Evolutionary conservation across 2,329 filamentous ascomycete genomes (phyloP), one percentile per base, ranked within the genome.

Genomic region (Colletotrichum truncatum): DNA sequence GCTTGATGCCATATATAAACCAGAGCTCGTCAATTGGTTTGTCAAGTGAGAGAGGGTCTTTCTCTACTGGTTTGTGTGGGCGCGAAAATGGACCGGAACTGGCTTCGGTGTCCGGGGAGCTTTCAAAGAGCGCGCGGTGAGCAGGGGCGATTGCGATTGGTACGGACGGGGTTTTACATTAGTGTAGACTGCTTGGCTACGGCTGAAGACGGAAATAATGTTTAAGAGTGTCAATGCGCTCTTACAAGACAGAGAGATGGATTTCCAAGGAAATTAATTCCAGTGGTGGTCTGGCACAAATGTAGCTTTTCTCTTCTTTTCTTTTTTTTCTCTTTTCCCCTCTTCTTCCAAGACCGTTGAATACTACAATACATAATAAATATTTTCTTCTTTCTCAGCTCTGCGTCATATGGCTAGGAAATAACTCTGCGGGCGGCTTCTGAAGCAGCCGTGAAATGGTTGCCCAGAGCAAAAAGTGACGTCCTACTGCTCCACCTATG

Each of bases 41-140:
- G 21, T 23, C 26, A 16, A 30, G 41, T 36, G 18, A 18, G 28
- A 57, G 23, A 34, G 18, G 55, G 9, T 23, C 49, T 41, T 28
- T 30, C 21, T 16, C 10, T 43, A 36, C 14, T 25, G 16, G 36
- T 18, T 25, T 16, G 52, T 39, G 59, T 46, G 52, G 64, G 64
- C 46, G 53, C 59, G 64, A 66, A 38, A 66, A 64, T 53, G 38
- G 38, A 32, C 36, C 64, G 64, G 64, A 53, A 34, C n/a, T 23
- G 16, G 28, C 4, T n/a, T 62, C 62, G 57, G 62, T 55, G 43
- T 65, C 54, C 62, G 57, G 48, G 25, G 16, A 36, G 23, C 52
- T 43, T 18, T 30, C 38, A 56, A 45, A 66, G 34, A 51, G 34
- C 63, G 49, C 63, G 49, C 28, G 16, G 23, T 11, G 25, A 30